Evolutionary conservation across 495 filamentous ascomycete genomes (phyloP).

Genomic region (Aspergillus homomorphus): DNA sequence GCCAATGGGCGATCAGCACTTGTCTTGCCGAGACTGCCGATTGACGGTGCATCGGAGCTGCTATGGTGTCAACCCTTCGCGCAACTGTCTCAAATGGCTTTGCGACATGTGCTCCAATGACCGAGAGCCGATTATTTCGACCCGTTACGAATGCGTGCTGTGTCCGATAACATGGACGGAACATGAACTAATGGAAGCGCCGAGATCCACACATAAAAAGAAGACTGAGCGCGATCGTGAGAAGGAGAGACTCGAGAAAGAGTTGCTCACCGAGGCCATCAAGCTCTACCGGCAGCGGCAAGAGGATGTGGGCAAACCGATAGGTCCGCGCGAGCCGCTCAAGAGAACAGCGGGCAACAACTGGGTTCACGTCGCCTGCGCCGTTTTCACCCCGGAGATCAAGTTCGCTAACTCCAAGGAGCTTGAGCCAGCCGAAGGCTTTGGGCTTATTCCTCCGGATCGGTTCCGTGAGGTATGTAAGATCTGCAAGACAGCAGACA

Average conservation of each 20-base stretch:
- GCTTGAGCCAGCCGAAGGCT: constrained; percentile 81
- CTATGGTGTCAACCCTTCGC: constrained; percentile 74
- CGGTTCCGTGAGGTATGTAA: constrained; percentile 76
- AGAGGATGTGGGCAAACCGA: constrained; percentile 72
- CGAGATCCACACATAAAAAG: constrained; percentile 83
- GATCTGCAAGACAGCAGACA: constrained; percentile 61
- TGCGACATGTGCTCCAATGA: constrained; percentile 97
- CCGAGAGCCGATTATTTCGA: constrained; percentile 78
- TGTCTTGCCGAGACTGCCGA: constrained; percentile 80
- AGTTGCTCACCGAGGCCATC: constrained; percentile 67
- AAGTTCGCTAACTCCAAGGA: constrained; percentile 82
- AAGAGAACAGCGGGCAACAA: constrained; percentile 94
- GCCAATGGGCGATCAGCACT: constrained; percentile 63
- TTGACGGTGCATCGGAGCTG: constrained; percentile 91
- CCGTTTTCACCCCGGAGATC: constrained; percentile 86
- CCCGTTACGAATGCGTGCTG: constrained; percentile 86
- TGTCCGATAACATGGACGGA: constrained; percentile 74
- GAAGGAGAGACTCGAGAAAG: constrained; percentile 79
- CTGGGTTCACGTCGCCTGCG: constrained; percentile 96
- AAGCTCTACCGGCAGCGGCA: constrained; percentile 81
- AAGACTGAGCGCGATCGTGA: constrained; percentile 90
- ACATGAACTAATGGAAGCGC: constrained; percentile 79
- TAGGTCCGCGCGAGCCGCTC: constrained; percentile 82
- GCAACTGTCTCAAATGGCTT: constrained; percentile 77
- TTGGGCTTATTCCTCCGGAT: constrained; percentile 68